These are phyloP conservation scores for Mentha longifolia DNA, from an alignment of 257 asterid genomes.

Conservation along the genomic window DNA sequence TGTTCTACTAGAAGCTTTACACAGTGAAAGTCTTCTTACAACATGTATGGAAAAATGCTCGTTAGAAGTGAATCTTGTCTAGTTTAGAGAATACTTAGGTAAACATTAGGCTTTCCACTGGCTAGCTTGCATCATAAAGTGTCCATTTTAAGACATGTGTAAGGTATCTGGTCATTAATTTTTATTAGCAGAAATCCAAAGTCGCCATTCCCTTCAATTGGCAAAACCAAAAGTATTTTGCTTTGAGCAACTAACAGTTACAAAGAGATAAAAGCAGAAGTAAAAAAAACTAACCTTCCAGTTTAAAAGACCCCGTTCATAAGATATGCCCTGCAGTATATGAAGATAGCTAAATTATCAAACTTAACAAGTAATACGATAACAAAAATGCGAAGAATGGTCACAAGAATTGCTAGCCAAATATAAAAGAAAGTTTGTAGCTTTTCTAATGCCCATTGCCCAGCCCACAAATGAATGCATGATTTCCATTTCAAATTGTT, in stretches of 20 bases:
- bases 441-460: constrained; percentile 11
- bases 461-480: no score
- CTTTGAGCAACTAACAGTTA: not conserved
- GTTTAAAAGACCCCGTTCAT: constrained; percentile 57
- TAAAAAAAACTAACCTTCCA: constrained; percentile 55
- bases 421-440: not conserved
- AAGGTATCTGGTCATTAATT: constrained; percentile 10
- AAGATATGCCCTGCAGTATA: constrained; percentile 70
- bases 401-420: not conserved
- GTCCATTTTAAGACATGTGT: not conserved
- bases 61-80: not conserved
- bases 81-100: constrained; percentile 7
- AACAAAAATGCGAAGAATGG: constrained; percentile 17
- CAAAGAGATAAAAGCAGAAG: constrained; percentile 3
- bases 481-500: constrained; percentile 12
- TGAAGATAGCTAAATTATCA: constrained; percentile 29
- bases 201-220: no score
- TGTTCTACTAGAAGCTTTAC: not conserved
- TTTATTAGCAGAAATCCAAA: not conserved
- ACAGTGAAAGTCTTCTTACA: not conserved
- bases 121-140: constrained; percentile 1
- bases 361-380: not conserved
- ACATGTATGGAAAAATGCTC: not conserved
- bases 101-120: not conserved
- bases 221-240: constrained; percentile 7